phyloP scores from a whole-genome alignment of 345 rosid species.

The Hibiscus mutabilis region DNA sequence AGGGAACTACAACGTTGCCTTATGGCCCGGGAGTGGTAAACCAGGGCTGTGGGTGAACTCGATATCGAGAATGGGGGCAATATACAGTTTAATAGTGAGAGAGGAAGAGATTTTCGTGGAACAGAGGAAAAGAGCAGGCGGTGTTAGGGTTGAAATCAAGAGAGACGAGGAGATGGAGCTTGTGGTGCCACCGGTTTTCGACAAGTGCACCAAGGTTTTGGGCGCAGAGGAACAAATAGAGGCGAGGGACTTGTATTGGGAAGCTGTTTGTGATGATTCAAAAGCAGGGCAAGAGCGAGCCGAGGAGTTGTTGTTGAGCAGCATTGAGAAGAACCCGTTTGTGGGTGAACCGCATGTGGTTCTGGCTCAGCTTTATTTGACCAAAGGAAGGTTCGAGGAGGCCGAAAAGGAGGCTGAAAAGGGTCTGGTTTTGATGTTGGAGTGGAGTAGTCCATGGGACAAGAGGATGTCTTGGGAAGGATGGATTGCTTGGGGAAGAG shows the following conservation, averaged over 20 bases:
- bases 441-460: conserved; percentile 96
- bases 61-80: conserved; percentile 70
- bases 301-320: conserved; percentile 39
- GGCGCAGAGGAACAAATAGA: conserved; percentile 48
- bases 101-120: conserved; percentile 71
- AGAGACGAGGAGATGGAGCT: conserved; percentile 75
- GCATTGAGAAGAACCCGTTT: conserved; percentile 62
- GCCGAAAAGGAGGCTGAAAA: conserved; percentile 53
- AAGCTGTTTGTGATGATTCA: conserved; percentile 52
- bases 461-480: conserved; percentile 95
- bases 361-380: conserved; percentile 57
- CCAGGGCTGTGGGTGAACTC: conserved; percentile 89
- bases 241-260: conserved; percentile 73
- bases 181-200: conserved; percentile 67
- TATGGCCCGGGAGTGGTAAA: conserved; percentile 92
- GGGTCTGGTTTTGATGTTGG: conserved; percentile 62
- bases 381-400: conserved; percentile 56
- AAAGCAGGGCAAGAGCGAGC: conserved; percentile 38
- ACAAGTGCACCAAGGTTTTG: conserved; percentile 48
- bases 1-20: conserved; percentile 45
- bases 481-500: conserved; percentile 89
- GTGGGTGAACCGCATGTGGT: conserved; percentile 82
- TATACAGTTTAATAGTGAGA: conserved; percentile 53
- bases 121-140: conserved; percentile 38
- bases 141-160: conserved; percentile 24